A percentile compares a stretch with the other conserved stretches of the same genome.
phyloP scores from a whole-genome alignment of 345 rosid species.

The Euphorbia pulcherrima region DNA sequence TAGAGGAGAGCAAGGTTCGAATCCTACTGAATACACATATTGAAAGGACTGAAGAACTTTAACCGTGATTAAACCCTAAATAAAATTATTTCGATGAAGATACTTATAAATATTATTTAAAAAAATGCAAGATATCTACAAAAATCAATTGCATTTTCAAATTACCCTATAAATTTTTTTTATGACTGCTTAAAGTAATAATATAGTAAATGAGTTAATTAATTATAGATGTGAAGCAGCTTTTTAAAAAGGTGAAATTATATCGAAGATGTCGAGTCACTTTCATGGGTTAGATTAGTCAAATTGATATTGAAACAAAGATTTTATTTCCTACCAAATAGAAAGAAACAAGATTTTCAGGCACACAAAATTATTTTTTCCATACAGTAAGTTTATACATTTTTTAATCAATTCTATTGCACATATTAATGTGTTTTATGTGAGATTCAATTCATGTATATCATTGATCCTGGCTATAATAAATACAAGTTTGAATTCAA shows the following conservation, averaged over 20 bases:
- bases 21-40: no score
- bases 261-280: slow-evolving; percentile 22
- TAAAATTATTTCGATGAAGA: no score
- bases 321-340: neutral
- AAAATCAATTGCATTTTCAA: neutral
- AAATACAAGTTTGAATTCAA: neutral
- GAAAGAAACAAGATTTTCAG: neutral
- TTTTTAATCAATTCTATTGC: no score
- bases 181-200: neutral
- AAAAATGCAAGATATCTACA: no score
- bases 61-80: no score
- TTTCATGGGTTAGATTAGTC: slow-evolving; percentile 20
- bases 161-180: neutral
- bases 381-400: no score
- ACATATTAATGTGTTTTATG: no score
- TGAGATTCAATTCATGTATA: no score
- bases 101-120: no score
- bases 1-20: no score
- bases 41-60: no score
- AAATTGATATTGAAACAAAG: slow-evolving; percentile 1
- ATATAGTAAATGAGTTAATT: neutral
- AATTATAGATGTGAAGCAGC: slow-evolving; percentile 10
- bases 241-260: slow-evolving; percentile 10
- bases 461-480: no score
- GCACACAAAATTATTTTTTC: neutral